Evolutionary conservation across 805 yeast genomes (phyloP).

Genomic region (Saccharomycopsis oosterbeekiorum): DNA sequence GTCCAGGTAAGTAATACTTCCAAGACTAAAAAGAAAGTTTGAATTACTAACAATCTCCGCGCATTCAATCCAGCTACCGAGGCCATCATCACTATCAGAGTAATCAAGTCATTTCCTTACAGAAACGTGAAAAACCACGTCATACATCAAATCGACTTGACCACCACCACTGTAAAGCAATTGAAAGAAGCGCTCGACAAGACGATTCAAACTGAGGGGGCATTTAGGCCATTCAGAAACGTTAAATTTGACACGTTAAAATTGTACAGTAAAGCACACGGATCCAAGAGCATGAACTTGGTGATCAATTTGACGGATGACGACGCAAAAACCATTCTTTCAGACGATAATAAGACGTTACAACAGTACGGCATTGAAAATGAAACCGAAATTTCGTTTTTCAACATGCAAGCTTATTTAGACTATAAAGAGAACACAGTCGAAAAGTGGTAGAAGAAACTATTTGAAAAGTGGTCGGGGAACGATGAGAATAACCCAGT

Average conservation of each 20-base stretch:
- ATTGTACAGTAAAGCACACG: constrained; percentile 90
- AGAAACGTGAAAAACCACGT: constrained; percentile 77
- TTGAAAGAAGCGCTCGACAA: constrained; percentile 44
- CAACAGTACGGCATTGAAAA: constrained; percentile 55
- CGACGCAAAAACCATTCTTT: constrained; percentile 65
- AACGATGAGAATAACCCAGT: too few relatives aligned
- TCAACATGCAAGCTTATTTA: constrained; percentile 55
- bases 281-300: constrained; percentile 84
- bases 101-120: constrained; percentile 85
- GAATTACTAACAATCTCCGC: not conserved
- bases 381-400: constrained; percentile 88
- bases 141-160: constrained; percentile 59
- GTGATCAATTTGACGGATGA: constrained; percentile 77
- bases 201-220: constrained; percentile 47
- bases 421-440: constrained; percentile 73
- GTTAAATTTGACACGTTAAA: constrained; percentile 68
- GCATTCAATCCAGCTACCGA: constrained; percentile 33
- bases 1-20: constrained; percentile 45
- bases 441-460: constrained; percentile 82
- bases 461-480: too few relatives aligned
- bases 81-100: constrained; percentile 74
- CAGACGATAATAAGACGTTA: constrained; percentile 32
- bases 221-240: constrained; percentile 72
- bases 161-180: constrained; percentile 53
- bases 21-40: too few relatives aligned